Conservation (phyloP, 2,329 filamentous ascomycete genomes). For the Trichophyton schoenleinii region DNA sequence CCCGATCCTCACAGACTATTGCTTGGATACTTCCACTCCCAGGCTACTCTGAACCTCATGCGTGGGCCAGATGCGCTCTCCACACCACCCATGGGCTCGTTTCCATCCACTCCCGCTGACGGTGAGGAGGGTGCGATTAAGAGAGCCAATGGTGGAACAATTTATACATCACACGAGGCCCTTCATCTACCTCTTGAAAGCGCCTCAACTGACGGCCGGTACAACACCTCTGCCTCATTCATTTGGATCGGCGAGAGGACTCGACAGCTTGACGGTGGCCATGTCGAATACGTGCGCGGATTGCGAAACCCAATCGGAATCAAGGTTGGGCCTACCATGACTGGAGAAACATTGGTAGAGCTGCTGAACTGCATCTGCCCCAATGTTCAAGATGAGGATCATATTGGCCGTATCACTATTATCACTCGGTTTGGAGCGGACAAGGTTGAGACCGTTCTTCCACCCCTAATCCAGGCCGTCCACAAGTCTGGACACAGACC, state of each 20-base stretch:
- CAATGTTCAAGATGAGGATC: not conserved
- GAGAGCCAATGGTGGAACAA: not conserved
- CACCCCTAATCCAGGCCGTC: not conserved
- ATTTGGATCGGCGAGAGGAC: not conserved
- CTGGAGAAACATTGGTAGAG: not conserved
- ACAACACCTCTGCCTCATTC: not conserved
- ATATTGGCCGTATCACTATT: slow-evolving; percentile 1
- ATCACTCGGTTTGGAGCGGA: slow-evolving; percentile 2
- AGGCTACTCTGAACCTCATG: not conserved
- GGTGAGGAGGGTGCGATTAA: not conserved
- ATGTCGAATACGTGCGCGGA: not conserved
- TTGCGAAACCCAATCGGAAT: not conserved
- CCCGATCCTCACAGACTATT: not conserved
- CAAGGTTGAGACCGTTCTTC: not conserved
- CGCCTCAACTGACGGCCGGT: not conserved
- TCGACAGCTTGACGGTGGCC: not conserved
- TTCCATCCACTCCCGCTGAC: not conserved
- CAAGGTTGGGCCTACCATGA: not conserved
- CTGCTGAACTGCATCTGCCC: not conserved
- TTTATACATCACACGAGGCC: not conserved
- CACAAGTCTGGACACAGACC: slow-evolving; percentile 1
- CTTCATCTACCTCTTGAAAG: not conserved
- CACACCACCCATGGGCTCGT: not conserved
- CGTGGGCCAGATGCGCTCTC: not conserved
- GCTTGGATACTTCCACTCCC: not conserved